Evolutionary conservation across 176 grass and related monocot species (phyloP), one percentile per base, ranked within the genome.

Genomic region (Carex cristatella): DNA sequence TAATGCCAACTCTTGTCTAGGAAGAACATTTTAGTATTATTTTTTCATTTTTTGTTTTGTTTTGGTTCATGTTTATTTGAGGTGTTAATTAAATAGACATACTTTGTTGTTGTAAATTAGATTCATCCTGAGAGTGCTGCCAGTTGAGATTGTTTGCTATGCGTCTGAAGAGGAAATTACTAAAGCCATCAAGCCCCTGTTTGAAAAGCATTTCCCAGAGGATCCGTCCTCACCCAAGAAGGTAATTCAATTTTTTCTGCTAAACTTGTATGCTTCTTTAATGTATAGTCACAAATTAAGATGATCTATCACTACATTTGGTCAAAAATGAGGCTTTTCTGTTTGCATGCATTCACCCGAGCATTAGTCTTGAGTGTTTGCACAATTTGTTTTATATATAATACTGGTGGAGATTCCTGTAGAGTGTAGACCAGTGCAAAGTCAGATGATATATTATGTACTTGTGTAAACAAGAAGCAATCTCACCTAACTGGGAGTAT

Each of bases 161-260:
- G 89, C 96, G 54, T 98, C 91, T 7, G 96, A 95, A 88, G 90
- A 94, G 59, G 96, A 98, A 90, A 95, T 98, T 88, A 88, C 88
- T 74, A 92, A 85, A 92, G 91, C 89, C 75, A 92, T 98, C 40
- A 64, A 72, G 66, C 91, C 96, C 79, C 88, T 98, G 84, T 61
- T 95, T 88, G 88, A 89, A 75, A 89, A 91, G 51, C 84, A 94
- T 76, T 98, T 98, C 65, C 88, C 91, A 8, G 89, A 84, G 83
- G 93, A 92, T 86, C 85, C 89, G 60, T 42, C 89, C 64, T 86
- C 61, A 2, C 87, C 88, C 16, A 63, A 83, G 71, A 98, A 95
- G 95, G 95, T 92, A 87, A 83, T 80, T 83, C 58, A 0, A 15
- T 66, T 53, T 59, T 76, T 64, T 63, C 5, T 56, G n/a, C 23